Base-by-base conservation (phyloP, 139 green algal genomes). In the Chlamydomonas sphaeroides region DNA sequence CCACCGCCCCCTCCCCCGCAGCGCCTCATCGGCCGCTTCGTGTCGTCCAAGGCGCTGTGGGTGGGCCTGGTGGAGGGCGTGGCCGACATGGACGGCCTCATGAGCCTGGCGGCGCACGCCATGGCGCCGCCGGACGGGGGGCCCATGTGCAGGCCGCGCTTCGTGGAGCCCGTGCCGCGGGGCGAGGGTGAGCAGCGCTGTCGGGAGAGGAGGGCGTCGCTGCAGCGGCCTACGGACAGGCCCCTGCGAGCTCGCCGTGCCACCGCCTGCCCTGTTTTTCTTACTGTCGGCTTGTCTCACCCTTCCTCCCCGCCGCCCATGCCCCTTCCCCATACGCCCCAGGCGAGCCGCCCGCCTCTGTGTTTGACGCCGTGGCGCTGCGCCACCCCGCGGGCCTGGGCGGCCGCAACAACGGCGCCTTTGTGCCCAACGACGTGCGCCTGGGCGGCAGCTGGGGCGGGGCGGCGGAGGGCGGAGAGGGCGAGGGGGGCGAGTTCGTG, bases 351-450 rank as follows among this genome's bases (percentile, higher is more conserved):
- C n/a, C 45, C 45, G 36, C 33, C 6, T 41, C 30, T 1, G 28
- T 94, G 35, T 94, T 96, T 59, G 39, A 80, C 8, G 92, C 93
- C 1, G 30, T n/a, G 6, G 86, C 73, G 7, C 89, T 98, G 83
- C 85, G 95, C 57, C 95, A 98, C 84, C 95, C 95, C 7, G 91
- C 92, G 45, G 86, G 89, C 51, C 49, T 92, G 32, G 35, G 65
- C 41, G 84, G 86, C 39, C 73, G 82, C 48, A 75, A 80, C 61
- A 80, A 72, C 21, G 84, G 90, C n/a, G 69, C 80, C 26, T 99
- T 99, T 92, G 97, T 99, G 70, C 97, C 97, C 53, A 99, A 99
- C 86, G 93, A 98, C 86, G 89, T 98, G 5, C 35, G 75, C 28
- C 89, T 99, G 32, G 97, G 96, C 17, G 92, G 89, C 1, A 42